Conservation (phyloP, 2,329 filamentous ascomycete species). For the Diplodia mutila region DNA sequence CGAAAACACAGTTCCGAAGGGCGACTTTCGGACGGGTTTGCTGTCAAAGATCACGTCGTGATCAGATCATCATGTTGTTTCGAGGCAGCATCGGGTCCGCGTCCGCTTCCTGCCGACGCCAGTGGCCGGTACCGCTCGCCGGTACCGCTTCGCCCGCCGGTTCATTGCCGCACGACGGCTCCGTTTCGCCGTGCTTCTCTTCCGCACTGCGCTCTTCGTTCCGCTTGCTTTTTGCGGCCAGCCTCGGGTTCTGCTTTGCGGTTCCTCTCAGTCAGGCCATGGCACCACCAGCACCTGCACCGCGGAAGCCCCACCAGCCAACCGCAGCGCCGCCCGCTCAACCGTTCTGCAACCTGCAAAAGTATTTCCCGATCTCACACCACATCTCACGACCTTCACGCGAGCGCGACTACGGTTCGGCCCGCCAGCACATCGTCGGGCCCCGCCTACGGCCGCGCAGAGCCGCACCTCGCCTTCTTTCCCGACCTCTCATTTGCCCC, state of each 20-base stretch:
- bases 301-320: not conserved
- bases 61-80: not conserved
- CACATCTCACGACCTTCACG: conserved; percentile 2
- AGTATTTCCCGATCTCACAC: conserved; percentile 7
- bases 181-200: not conserved
- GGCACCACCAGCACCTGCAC: conserved; percentile 5
- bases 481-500: too few relatives aligned
- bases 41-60: conserved; percentile 1
- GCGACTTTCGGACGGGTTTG: too few relatives aligned
- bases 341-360: not conserved
- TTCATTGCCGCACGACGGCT: not conserved
- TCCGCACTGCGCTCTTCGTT: not conserved
- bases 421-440: not conserved
- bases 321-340: not conserved
- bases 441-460: not conserved
- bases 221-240: not conserved
- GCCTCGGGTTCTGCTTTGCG: conserved; percentile 1
- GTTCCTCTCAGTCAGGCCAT: conserved; percentile 2
- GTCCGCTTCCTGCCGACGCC: not conserved
- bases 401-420: not conserved
- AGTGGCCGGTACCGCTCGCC: not conserved
- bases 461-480: not conserved
- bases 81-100: not conserved
- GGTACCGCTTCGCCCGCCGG: not conserved
- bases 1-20: not conserved